Base-by-base conservation (phyloP, 805 yeast genomes). In the Teunomyces pallodes region DNA sequence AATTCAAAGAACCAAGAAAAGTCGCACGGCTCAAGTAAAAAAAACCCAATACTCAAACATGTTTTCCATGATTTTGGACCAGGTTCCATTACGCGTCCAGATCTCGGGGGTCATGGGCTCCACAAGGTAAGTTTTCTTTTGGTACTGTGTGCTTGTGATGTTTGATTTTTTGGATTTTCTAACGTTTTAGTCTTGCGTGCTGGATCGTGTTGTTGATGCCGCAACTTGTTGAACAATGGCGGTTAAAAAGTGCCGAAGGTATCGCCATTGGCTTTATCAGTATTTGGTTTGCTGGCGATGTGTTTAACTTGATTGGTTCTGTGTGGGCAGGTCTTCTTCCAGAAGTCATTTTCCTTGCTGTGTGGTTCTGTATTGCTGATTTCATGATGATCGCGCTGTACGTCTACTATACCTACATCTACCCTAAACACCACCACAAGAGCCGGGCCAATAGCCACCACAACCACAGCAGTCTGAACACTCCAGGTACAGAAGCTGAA, bases 141-240 rank as follows among this genome's bases (percentile, higher is more conserved):
- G 24, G 24, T 20, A 20, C 6, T 20, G 24, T 20, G 17, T 17
- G 4, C 17, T 3, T 17, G 17, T 17, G 4, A 17, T 17, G 17
- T 17, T 17, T 17, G 17, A 17, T n/a, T 17, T 17, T 17, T 20
- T 20, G 16, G 9, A 8, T 6, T n/a, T 44, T 48, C 48, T 29
- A 27, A 49, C 50, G 38, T 43, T 20, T 20, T 53, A 76, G 83
- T 29, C 74, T 87, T 36, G 90, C 92, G 0, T 84, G 92, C 62
- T 87, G 91, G 90, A 76, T 87, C 9, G 90, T 87, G 10, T 66
- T 87, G 36, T 74, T 87, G 49, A 67, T 87, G 54, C 94, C 95
- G 0, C 95, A 87, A 62, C 74, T 87, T 42, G 76, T 87, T 24
- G 95, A 87, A 61, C 92, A 87, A 66, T 87, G 90, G 90, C 67